Evolutionary conservation across 345 rosid genomes (phyloP), one percentile per base, ranked within the genome.

Genomic region (Gossypium longicalyx): DNA sequence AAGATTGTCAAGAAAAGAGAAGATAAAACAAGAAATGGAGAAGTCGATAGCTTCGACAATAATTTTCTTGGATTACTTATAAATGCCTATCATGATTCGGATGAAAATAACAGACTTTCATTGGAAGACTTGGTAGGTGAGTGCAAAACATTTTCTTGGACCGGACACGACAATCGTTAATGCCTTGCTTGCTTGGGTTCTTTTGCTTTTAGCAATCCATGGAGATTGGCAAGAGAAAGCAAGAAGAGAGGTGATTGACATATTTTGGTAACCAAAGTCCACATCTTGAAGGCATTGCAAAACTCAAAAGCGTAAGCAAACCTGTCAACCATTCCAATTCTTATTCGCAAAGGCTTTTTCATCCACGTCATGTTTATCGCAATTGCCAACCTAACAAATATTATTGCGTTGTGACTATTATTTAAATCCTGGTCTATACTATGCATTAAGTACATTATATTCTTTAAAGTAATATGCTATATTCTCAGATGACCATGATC

Each of bases 241-340:
- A 59, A 59, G 64, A 59, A 59, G n/a, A 59, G 64, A 59, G 64
- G 64, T 59, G 34, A 59, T 59, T 25, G 64, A 59, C n/a, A 59
- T 59, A 59, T 59, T 59, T 59, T 59, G 64, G 64, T 25, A 12
- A 59, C 41, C 64, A 13, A 13, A 59, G 25, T 59, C 41, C 64
- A 2, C 9, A 25, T 59, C 8, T 1, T 7, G 41, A 59, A 59
- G n/a, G 64, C 9, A 2, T 59, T 13, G 8, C 64, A 0, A 59
- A 59, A 59, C 64, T 59, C 3, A 59, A 25, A 59, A 12, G 1
- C 3, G 64, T 59, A 59, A 59, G 64, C 9, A 59, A 12, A 25
- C 41, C 41, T 11, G 3, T 59, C 16, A 20, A 23, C 62, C 34
- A 23, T 22, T 58, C 12, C 11, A 4, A 34, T 4, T 34, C 38